Evolutionary conservation across 495 filamentous ascomycete genomes (phyloP), one percentile per base, ranked within the genome.

Genomic region (Acidomyces sp.): DNA sequence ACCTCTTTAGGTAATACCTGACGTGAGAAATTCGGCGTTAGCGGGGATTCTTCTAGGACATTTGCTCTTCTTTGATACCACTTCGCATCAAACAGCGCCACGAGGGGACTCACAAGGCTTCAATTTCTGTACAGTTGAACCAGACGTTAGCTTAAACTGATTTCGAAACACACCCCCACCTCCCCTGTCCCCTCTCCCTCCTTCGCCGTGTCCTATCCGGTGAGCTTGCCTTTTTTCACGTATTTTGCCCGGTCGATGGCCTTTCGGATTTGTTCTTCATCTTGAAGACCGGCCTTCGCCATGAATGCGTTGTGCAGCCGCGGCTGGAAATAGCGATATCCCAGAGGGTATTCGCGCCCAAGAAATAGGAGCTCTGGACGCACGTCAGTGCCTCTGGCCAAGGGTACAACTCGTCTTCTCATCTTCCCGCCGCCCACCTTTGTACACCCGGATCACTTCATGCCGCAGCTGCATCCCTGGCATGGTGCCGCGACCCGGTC

Each of bases 1-100:
- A 97, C 60, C 80, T 75, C 66, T 93, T 96, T 46, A 97, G 64
- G 65, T 88, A 90, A 62, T 95, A 94, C 56, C 88, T 96, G 58
- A 48, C 22, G 19, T 45, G n/a, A n/a, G n/a, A 3, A 31, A 9
- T n/a, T 28, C 28, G 45, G 38, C 39, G 39, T 48, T 48, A 48
- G 47, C n/a, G n/a, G n/a, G n/a, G n/a, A n/a, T n/a, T n/a, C n/a
- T n/a, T n/a, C n/a, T n/a, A n/a, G n/a, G n/a, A n/a, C n/a, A 29
- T 29, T 29, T 29, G 26, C 26, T 29, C 26, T 13, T 29, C 26
- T 9, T 13, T 9, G 13, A 48, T 38, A 43, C 39, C 43, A 48
- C 37, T 49, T 58, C 26, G 19, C 42, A 36, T 49, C 32, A 48
- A 45, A 33, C 37, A 34, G 32, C 35, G 18, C 17, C 0, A 23